phyloP scores from a whole-genome alignment of 768 basidiomycete species.

The Xerocomellus chrysenteron region DNA sequence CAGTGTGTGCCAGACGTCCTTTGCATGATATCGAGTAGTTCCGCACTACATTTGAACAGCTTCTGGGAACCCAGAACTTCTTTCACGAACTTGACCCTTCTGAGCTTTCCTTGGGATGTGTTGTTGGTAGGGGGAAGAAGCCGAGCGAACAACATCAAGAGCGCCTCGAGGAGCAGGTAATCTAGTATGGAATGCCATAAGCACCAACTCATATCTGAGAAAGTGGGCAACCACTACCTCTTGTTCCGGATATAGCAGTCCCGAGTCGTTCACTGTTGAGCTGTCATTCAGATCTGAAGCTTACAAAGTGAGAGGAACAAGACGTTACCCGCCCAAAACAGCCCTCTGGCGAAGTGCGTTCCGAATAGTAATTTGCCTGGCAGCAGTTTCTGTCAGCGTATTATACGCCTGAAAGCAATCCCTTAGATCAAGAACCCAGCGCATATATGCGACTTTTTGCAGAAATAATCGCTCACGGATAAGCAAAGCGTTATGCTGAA shows the following conservation, averaged over 20 bases:
- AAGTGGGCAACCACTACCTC: conserved; percentile 36
- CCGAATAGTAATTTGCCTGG: conserved; percentile 42
- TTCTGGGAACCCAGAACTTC: conserved; percentile 47
- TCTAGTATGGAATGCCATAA: conserved; percentile 35
- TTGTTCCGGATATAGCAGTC: conserved; percentile 44
- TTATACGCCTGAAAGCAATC: conserved; percentile 47
- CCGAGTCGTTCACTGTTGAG: conserved; percentile 47
- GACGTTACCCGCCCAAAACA: conserved; percentile 49
- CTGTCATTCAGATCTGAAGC: not conserved
- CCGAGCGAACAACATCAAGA: conserved; percentile 56
- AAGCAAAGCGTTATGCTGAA: conserved; percentile 27
- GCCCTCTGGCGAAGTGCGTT: conserved; percentile 43
- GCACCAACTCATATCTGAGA: not conserved
- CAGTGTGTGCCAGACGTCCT: conserved; percentile 46
- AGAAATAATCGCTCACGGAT: conserved; percentile 21
- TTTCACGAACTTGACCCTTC: conserved; percentile 48
- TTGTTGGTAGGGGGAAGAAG: conserved; percentile 47
- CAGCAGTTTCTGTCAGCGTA: conserved; percentile 49
- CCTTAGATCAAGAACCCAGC: conserved; percentile 12
- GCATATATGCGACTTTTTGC: conserved; percentile 30
- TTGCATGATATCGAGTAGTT: conserved; percentile 43
- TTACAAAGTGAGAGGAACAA: not conserved
- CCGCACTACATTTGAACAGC: conserved; percentile 36
- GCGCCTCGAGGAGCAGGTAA: conserved; percentile 55
- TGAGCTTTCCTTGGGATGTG: conserved; percentile 33